Evolutionary conservation across 148 eudicot genomes (phyloP).

Genomic region (Vaccinium darrowii): DNA sequence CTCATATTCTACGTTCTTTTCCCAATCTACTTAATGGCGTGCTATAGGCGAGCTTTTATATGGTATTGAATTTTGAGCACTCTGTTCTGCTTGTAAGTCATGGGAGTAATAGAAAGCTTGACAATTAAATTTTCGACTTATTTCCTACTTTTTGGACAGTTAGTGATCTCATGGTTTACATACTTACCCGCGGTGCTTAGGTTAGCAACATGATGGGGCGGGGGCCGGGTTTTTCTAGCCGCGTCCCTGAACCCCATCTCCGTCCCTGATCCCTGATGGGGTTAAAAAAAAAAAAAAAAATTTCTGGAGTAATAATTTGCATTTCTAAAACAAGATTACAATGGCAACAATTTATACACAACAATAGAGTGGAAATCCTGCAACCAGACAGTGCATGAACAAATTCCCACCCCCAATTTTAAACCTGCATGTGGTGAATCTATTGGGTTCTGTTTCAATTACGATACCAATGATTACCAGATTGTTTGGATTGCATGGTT

Average conservation of each 20-base stretch:
- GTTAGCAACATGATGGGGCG: too few relatives aligned
- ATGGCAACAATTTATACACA: too few relatives aligned
- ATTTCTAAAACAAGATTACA: too few relatives aligned
- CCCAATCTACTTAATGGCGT: neutral
- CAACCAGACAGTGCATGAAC: neutral
- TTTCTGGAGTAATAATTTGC: too few relatives aligned
- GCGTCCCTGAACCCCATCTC: too few relatives aligned
- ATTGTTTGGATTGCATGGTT: too few relatives aligned
- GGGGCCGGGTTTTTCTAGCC: too few relatives aligned
- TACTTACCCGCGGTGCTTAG: neutral
- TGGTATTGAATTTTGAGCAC: neutral
- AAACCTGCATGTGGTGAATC: neutral
- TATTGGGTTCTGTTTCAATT: too few relatives aligned
- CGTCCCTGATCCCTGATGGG: too few relatives aligned
- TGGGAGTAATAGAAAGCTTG: neutral
- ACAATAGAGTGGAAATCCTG: neutral
- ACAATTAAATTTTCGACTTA: neutral
- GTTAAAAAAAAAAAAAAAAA: too few relatives aligned
- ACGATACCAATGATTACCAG: too few relatives aligned
- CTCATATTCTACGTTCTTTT: neutral
- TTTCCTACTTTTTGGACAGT: neutral
- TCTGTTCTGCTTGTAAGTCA: neutral
- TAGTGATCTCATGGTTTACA: neutral
- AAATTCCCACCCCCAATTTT: neutral
- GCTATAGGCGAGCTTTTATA: neutral